These are phyloP conservation scores for Paramyrothecium roridum DNA, from an alignment of 2,329 filamentous ascomycete genomes.

Conservation along the genomic window DNA sequence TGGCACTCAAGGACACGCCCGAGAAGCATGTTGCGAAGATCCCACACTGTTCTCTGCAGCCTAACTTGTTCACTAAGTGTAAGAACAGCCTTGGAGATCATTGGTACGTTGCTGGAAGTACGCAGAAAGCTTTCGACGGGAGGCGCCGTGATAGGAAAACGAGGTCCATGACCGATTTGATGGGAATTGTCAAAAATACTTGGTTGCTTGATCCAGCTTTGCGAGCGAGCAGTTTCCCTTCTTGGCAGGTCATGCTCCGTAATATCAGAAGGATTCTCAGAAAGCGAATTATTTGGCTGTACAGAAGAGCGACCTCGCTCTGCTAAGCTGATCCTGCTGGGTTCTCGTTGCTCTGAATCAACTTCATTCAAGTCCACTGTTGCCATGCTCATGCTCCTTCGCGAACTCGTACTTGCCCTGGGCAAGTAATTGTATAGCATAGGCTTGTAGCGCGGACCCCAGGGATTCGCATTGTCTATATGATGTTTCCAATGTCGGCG, in stretches of 20 bases:
- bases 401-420: neutral
- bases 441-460: neutral
- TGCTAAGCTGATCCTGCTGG: neutral
- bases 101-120: conserved; percentile 28
- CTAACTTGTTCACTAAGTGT: conserved; percentile 36
- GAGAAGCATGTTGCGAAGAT: neutral
- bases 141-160: conserved; percentile 14
- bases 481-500: neutral
- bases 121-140: conserved; percentile 32
- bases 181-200: conserved; percentile 12
- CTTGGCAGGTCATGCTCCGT: too few species aligned
- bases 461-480: neutral
- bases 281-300: too few species aligned
- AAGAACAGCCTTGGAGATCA: conserved; percentile 31
- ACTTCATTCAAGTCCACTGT: neutral
- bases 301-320: too few species aligned
- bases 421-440: neutral
- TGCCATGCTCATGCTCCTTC: neutral
- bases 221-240: neutral
- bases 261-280: too few species aligned
- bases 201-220: conserved; percentile 19
- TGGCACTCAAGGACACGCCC: neutral
- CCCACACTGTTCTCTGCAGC: conserved; percentile 20
- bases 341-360: neutral
- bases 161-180: conserved; percentile 5